Evolutionary conservation across 2,329 filamentous ascomycete genomes (phyloP), one percentile per base, ranked within the genome.

Genomic region (Curvularia sp.): DNA sequence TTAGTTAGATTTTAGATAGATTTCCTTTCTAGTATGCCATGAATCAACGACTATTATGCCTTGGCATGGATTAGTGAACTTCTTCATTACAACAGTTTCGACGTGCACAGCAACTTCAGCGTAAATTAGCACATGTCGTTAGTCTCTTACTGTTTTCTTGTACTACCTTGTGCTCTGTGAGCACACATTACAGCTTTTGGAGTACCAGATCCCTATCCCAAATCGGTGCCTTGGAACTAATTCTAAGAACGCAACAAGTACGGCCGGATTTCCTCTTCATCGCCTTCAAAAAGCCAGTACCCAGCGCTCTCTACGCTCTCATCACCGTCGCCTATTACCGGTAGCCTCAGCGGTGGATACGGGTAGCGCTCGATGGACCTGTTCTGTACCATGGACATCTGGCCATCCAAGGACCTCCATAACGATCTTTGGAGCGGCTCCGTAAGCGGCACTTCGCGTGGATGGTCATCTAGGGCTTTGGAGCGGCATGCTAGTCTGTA

Each of bases 351-450:
- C 7, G 55, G 55, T 38, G 55, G 51, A 28, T 30, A 46, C 9
- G 59, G 56, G 27, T 53, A 55, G 21, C 59, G 43, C 48, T 61
- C 59, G 12, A 55, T 15, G 3, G 49, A 52, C 41, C 52, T 56
- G 5, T 12, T 21, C 49, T 56, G 52, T 27, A 59, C 15, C 10
- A 8, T 34, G 1, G 56, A 52, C 23, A 50, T 32, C 19, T 48
- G n/a, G 12, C 15, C 15, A 46, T 59, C 48, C 32, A 61, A 49
- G 13, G n/a, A 55, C n/a, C 55, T 55, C 55, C 55, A 61, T 5
- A 36, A 2, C 49, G 36, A 52, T 36, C 21, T 27, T 13, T 34
- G 19, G 18, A 13, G 12, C 19, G 3, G 13, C 1, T 25, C 19
- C 6, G 23, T 41, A 4, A 19, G 7, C 8, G 48, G 41, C 5